Evolutionary conservation across 208 protist species (phyloP).

Genomic region (Trypanosoma brucei): DNA sequence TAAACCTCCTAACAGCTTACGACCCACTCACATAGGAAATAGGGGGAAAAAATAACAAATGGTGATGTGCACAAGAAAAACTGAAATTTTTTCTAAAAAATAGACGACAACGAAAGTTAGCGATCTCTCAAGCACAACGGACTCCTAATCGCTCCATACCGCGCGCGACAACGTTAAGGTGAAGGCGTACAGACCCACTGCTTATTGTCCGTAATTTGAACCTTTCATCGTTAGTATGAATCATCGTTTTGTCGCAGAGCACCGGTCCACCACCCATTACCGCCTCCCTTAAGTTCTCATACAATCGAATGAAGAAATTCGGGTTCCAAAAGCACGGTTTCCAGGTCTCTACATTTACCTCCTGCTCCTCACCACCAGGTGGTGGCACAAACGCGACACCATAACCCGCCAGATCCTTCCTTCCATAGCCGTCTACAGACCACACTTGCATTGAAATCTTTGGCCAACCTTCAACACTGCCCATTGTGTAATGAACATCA

Average conservation of each 20-base stretch:
- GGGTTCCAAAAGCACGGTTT: slow-evolving; percentile 73
- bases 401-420: slow-evolving; percentile 86
- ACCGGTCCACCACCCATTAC: slow-evolving; percentile 82
- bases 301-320: slow-evolving; percentile 56
- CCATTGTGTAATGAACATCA: slow-evolving; percentile 78
- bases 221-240: slow-evolving; percentile 74
- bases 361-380: slow-evolving; percentile 41
- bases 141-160: slow-evolving; percentile 52
- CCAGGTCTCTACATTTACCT: slow-evolving; percentile 74
- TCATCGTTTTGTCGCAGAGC: slow-evolving; percentile 77
- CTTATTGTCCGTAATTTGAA: slow-evolving; percentile 81
- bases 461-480: slow-evolving; percentile 80
- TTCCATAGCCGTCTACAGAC: slow-evolving; percentile 78
- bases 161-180: slow-evolving; percentile 63
- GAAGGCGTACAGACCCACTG: slow-evolving; percentile 64
- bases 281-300: slow-evolving; percentile 43
- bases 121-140: slow-evolving; percentile 13
- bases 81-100: neutral
- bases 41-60: neutral
- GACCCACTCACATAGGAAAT: too few species aligned
- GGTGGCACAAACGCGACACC: slow-evolving; percentile 79
- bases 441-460: slow-evolving; percentile 88
- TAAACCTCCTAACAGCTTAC: too few species aligned
- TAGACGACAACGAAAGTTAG: neutral
- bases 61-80: neutral